phyloP scores from a whole-genome alignment of 2,329 filamentous ascomycete species.

The Calonectria hawksworthii region DNA sequence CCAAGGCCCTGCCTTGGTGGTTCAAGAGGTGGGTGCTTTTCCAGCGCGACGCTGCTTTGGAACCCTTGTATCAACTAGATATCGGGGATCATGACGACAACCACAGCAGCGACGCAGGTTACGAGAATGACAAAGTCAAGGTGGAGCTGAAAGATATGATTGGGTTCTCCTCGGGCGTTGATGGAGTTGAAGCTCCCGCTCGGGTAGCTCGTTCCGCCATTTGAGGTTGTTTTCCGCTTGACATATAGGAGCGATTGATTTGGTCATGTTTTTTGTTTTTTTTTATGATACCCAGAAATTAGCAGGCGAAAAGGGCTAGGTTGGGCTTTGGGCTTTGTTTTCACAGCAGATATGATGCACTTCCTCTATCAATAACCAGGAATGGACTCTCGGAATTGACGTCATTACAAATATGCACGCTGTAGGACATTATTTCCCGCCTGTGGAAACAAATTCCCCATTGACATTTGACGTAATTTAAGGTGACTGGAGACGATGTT shows the following conservation, averaged over 20 bases:
- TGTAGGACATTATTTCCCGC: not conserved
- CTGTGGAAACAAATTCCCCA: not conserved
- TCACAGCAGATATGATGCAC: not conserved
- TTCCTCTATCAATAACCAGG: not conserved
- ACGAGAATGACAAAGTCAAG: slow-evolving; percentile 55
- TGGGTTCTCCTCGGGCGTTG: slow-evolving; percentile 46
- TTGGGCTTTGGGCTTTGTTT: not conserved
- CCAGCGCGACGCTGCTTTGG: slow-evolving; percentile 56
- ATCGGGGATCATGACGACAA: slow-evolving; percentile 50
- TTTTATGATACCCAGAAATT: slow-evolving; percentile 35
- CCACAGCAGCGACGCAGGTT: slow-evolving; percentile 47
- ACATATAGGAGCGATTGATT: slow-evolving; percentile 14
- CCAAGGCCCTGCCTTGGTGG: slow-evolving; percentile 72
- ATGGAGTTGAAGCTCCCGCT: slow-evolving; percentile 32
- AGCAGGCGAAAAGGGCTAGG: slow-evolving; percentile 31
- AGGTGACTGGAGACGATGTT: slow-evolving; percentile 1
- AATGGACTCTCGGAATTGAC: slow-evolving; percentile 14
- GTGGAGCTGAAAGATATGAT: slow-evolving; percentile 55
- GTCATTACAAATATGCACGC: not conserved
- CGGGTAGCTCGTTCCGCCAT: not conserved
- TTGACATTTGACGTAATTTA: not conserved
- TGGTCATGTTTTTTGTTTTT: slow-evolving; percentile 28
- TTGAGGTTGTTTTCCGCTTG: slow-evolving; percentile 1
- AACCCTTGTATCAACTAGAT: slow-evolving; percentile 60
- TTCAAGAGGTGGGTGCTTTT: slow-evolving; percentile 69